Conservation (phyloP, 805 yeast species). For the Schwanniomyces sp. region DNA sequence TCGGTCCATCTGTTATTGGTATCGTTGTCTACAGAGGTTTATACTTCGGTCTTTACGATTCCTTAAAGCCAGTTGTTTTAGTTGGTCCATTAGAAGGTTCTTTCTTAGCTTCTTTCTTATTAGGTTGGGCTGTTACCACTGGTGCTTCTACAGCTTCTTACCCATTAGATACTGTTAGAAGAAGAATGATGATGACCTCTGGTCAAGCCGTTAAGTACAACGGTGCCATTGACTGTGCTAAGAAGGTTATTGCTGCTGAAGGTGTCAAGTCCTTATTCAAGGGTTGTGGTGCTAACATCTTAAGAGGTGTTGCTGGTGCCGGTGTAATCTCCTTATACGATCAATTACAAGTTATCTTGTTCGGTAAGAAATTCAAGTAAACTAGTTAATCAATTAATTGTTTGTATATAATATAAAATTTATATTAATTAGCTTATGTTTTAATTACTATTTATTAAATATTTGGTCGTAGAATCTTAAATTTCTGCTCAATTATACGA, state of each 20-base stretch:
- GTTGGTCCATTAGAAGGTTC: slow-evolving; percentile 93
- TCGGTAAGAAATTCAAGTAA: slow-evolving; percentile 92
- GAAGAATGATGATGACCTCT: slow-evolving; percentile 99
- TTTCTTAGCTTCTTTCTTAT: slow-evolving; percentile 92
- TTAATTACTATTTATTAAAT: slow-evolving; percentile 2
- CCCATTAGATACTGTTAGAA: slow-evolving; percentile 99
- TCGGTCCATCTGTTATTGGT: slow-evolving; percentile 98
- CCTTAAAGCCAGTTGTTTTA: slow-evolving; percentile 91
- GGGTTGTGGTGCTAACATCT: slow-evolving; percentile 99
- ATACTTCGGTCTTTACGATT: slow-evolving; percentile 97
- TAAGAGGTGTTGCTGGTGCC: slow-evolving; percentile 99
- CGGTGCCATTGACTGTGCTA: slow-evolving; percentile 93
- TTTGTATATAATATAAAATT: slow-evolving; percentile 4
- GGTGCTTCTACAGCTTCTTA: slow-evolving; percentile 98
- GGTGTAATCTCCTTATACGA: slow-evolving; percentile 98
- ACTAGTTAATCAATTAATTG: slow-evolving; percentile 11
- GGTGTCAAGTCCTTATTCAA: slow-evolving; percentile 92
- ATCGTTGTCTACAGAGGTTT: slow-evolving; percentile 98
- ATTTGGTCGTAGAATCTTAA: no score
- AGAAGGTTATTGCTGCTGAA: slow-evolving; percentile 90
- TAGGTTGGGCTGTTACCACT: slow-evolving; percentile 98
- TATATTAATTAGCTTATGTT: slow-evolving; percentile 6
- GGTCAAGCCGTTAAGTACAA: slow-evolving; percentile 97
- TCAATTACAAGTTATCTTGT: slow-evolving; percentile 90
- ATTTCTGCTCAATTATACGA: no score